Evolutionary conservation across 1,284 basidiomycete species (phyloP), one percentile per base, ranked within the genome.

Genomic region (Neotropicomus parvogracilis): DNA sequence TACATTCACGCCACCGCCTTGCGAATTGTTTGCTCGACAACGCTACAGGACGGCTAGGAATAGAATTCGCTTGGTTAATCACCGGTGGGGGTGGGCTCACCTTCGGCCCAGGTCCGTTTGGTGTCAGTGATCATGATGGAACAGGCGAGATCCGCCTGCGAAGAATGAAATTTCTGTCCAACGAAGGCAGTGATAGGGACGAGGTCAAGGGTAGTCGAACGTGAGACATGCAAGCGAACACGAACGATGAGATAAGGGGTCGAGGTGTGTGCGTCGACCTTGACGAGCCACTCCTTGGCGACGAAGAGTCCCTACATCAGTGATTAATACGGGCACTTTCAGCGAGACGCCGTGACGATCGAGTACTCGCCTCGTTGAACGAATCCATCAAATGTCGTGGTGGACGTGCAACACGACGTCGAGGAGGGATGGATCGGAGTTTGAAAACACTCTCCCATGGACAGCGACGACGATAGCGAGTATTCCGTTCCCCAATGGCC

Each of bases 91-190:
- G 45, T 44, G 49, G 24, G 50, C 51, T 55, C 53, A 85, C 86
- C 81, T 81, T 89, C 86, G n/a, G 71, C 72, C 85, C 85, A 89
- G 10, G 83, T 81, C 31, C 69, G 73, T 62, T 78, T 85, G 6
- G 84, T 88, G 64, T 89, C 86, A 14, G 87, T 87, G 45, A 88
- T 63, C 54, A 89, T 60, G 41, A 88, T 59, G 53, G 70, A 75
- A 57, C 83, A 85, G 13, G 72, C 72, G 40, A 75, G 65, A 56
- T 85, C 78, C 20, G 71, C 70, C 7, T 71, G 64, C 7, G 79
- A 81, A n/a, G 71, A 68, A 60, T 75, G 64, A 57, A 81, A 80
- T 70, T 86, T 88, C 85, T 83, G 59, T 35, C 38, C 39, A 36
- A 63, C 33, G 17, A 34, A 36, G 54, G 41, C 33, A 40, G 52